Evolutionary conservation across 768 basidiomycete genomes (phyloP), one percentile per base, ranked within the genome.

Genomic region (Pholiota microspora): DNA sequence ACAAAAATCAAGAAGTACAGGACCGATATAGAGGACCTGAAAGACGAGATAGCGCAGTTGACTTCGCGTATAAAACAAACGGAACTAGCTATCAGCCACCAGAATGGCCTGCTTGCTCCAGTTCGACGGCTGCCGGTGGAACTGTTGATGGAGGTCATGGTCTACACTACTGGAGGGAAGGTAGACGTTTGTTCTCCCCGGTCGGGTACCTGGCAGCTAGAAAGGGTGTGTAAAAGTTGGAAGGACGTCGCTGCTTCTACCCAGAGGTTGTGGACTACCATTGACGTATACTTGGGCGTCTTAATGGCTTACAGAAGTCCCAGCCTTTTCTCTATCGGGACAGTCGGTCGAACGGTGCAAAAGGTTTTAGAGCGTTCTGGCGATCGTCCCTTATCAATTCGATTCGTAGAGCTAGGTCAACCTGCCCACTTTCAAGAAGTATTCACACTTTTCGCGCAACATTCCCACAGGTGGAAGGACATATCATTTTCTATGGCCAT

Each of bases 151-250:
- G 59, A 56, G 51, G 49, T 60, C 21, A 29, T 60, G 18, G 9
- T 53, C 18, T 60, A 44, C n/a, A 51, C 44, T 21, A 36, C 55
- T 1, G 12, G 36, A 1, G 59, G 59, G 4, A 29, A 44, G 23
- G 55, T 57, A 7, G 59, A 60, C 24, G 51, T 60, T 5, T 60
- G 59, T 16, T 44, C 23, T 25, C 59, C 59, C 4, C 23, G 35
- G 10, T 54, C 59, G 28, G 59, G 50, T 27, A 23, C 51, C 3
- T 60, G 59, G 59, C 48, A 48, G 27, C 34, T 60, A 2, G 59
- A 57, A 34, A 53, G 35, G 45, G 59, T 59, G 21, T 61, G 56
- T 35, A 50, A 55, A 38, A 47, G 53, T 32, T 61, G 59, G 59
- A 29, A 28, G 29, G 29, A 52, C 21, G 38, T 58, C 18, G 50